Evolutionary conservation across 2,329 filamentous ascomycete genomes (phyloP), one percentile per base, ranked within the genome.

Genomic region (Parastagonospora nodorum): DNA sequence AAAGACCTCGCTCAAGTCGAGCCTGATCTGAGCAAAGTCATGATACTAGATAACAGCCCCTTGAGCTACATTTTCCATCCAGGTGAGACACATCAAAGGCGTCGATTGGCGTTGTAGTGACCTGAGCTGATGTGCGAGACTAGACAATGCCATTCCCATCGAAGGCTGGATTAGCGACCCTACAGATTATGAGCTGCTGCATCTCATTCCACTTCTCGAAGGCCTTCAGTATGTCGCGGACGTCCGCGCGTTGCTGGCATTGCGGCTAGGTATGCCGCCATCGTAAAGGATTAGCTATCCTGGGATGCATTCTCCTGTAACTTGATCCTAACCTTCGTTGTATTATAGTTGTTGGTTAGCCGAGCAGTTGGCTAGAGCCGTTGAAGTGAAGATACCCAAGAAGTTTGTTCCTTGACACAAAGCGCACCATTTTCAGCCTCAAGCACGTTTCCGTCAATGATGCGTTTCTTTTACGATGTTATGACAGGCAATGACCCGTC

Each of bases 111-210:
- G 35, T 42, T 46, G 16, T 11, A 37, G 42, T 43, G 33, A 47
- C 37, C 14, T 42, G 41, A 29, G 47, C 61, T 68, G 45, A 65
- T 35, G 32, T 39, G 39, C 14, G 9, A 29, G 38, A 42, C 51
- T 68, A 99, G 94, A 99, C 75, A 99, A 99, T 77, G 94, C 94
- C 43, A 97, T 99, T 67, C 94, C 94, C 2, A 97, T 99, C 71
- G 93, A 97, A 78, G 94, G 94, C 69, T 99, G 94, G 94, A 97
- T 99, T 77, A 96, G 88, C 74, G 94, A 99, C 77, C 94, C 94
- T 16, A 97, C 94, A 24, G 94, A 99, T 76, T 94, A 92, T 72
- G 93, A 97, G 71, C 81, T 99, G 60, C 82, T 97, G 74, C 91
- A 97, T 74, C 82, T 99, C 53, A 87, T 99, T 51, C 94, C 94